phyloP scores from a whole-genome alignment of 2,329 filamentous ascomycete genomes.

The Fusarium miscanthi region DNA sequence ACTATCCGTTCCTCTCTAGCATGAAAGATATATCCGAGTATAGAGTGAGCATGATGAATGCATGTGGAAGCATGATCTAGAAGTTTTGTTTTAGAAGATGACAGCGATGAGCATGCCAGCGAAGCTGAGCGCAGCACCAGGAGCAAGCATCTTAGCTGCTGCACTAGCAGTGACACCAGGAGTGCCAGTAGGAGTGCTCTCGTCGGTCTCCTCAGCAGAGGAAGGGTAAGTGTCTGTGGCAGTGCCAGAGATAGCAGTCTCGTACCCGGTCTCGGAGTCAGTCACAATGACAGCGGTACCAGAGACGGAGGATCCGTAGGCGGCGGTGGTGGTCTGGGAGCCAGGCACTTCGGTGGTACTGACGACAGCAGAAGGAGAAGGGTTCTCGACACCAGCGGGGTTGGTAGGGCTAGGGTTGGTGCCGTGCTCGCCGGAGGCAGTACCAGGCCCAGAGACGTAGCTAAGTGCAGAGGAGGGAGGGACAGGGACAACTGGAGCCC shows the following conservation, averaged over 20 bases:
- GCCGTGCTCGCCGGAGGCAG: conserved; percentile 15
- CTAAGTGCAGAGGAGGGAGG: conserved; percentile 18
- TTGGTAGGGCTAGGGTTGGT: conserved; percentile 9
- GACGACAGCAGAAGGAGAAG: conserved; percentile 28
- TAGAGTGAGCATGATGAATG: conserved; percentile 16
- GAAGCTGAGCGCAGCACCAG: conserved; percentile 42
- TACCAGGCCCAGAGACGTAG: conserved; percentile 25
- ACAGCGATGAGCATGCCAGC: conserved; percentile 43
- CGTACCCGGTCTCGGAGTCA: conserved; percentile 28
- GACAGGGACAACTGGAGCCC: neutral
- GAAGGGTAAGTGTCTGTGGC: conserved; percentile 23
- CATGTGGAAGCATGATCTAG: conserved; percentile 19
- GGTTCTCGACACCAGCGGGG: conserved; percentile 20
- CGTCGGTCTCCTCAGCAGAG: conserved; percentile 32
- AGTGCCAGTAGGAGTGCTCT: conserved; percentile 41
- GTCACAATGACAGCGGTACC: conserved; percentile 27
- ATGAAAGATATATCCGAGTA: conserved; percentile 26
- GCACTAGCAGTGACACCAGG: conserved; percentile 48
- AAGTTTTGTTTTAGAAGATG: conserved; percentile 41
- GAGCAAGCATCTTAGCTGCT: conserved; percentile 42
- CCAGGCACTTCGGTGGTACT: conserved; percentile 35
- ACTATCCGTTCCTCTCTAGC: conserved; percentile 22
- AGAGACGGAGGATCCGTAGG: conserved; percentile 30
- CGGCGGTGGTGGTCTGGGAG: conserved; percentile 35
- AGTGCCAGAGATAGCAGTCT: conserved; percentile 26